phyloP scores from a whole-genome alignment of 2,329 filamentous ascomycete species.

The Dryadomyces quercivorus region DNA sequence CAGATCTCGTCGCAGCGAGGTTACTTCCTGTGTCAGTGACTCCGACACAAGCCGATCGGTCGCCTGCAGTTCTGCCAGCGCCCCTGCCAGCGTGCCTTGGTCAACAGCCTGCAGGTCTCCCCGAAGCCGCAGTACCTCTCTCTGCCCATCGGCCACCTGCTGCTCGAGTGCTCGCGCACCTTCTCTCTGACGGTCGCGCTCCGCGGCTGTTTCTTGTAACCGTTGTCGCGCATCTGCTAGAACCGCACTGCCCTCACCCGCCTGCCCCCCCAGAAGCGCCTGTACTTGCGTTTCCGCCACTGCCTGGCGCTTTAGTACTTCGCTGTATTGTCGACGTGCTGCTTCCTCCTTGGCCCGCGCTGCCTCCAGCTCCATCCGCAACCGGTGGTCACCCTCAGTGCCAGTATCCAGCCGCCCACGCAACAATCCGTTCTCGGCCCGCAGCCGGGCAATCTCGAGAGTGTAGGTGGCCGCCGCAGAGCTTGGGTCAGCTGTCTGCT shows the following conservation, averaged over 20 bases:
- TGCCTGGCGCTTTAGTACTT: conserved; percentile 45
- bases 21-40: conserved; percentile 46
- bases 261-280: conserved; percentile 36
- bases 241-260: conserved; percentile 34
- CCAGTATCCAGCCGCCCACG: conserved; percentile 40
- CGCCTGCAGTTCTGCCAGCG: conserved; percentile 45
- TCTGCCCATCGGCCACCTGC: conserved; percentile 38
- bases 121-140: conserved; percentile 39
- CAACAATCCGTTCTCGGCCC: conserved; percentile 48
- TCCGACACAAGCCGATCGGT: conserved; percentile 46
- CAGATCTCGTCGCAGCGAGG: conserved; percentile 39
- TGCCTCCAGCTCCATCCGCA: conserved; percentile 45
- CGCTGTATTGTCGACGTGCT: conserved; percentile 42
- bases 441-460: conserved; percentile 44
- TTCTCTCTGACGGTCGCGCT: conserved; percentile 34
- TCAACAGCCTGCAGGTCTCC: conserved; percentile 42
- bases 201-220: conserved; percentile 29
- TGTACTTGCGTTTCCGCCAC: conserved; percentile 46
- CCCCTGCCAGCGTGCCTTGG: conserved; percentile 36
- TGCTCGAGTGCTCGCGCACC: conserved; percentile 32
- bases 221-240: conserved; percentile 39
- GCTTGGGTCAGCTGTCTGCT: conserved; percentile 30
- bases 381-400: conserved; percentile 38
- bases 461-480: conserved; percentile 28
- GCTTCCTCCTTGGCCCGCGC: conserved; percentile 35